Base-by-base conservation (phyloP, 176 grass and related monocot genomes). In the Triticum dicoccoides region DNA sequence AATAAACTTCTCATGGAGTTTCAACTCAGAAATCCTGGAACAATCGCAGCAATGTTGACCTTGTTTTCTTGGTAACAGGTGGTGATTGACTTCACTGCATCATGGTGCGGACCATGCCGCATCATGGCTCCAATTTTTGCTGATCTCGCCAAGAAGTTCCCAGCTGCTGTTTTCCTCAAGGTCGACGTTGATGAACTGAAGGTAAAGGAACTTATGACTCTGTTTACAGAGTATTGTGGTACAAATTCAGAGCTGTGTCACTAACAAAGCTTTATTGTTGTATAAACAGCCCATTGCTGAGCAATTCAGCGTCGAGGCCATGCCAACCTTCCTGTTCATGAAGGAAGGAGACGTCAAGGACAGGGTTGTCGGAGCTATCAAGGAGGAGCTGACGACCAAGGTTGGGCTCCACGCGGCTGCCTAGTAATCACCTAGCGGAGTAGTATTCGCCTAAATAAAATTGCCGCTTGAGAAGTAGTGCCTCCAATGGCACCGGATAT, bases 101-200 rank as follows among this genome's bases (percentile, higher is more conserved):
- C 90, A 45, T 92, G 93, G 89, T 95, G 89, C 2, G 38, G 21
- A 42, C 93, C 92, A 10, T 94, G 92, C 81, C 89, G 85, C 7
- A 9, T 12, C 1, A 95, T 95, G 4, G 90, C 90, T 74, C 93
- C 93, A 54, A 0, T 90, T 76, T 92, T 92, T 2, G 73, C 87
- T 69, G 87, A 87, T 3, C 17, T 94, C 2, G 92, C 92, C 51
- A 94, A 85, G 92, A 94, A 94, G 85, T 17, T 17, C 11, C 44
- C 92, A 68, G 35, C 24, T 65, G 93, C 39, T 82, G 65, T 86
- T 83, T 92, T 92, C 65, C 87, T 95, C 73, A 92, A 92, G 80
- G 85, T 95, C 15, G 93, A 95, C 61, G 88, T 95, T 42, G 93
- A 95, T 86, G 92, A 95, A 82, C 34, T 95, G 80, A 90, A 92